These are phyloP conservation scores for Wickerhamomyces bovis DNA, from an alignment of 805 yeast species.

Conservation along the genomic window DNA sequence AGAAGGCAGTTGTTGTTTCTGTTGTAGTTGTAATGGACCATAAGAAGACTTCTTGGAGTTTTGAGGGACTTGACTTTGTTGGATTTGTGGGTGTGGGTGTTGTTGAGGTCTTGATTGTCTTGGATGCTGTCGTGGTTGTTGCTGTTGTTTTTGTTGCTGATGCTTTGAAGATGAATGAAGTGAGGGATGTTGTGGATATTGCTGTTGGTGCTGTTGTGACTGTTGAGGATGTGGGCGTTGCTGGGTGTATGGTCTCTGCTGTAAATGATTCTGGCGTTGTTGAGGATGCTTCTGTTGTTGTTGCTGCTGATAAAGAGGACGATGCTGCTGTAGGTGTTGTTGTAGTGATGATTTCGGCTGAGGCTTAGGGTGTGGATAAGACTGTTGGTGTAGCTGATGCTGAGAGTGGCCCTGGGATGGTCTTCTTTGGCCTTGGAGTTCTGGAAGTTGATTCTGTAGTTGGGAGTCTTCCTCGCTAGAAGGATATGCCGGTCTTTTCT, in stretches of 20 bases:
- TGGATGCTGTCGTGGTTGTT: not conserved
- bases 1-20: not conserved
- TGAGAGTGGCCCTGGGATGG: constrained; percentile 4
- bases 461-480: not conserved
- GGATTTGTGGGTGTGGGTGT: not conserved
- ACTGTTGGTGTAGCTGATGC: constrained; percentile 2
- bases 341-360: not conserved
- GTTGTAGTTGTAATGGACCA: not conserved
- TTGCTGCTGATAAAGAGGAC: not conserved
- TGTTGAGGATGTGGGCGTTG: not conserved
- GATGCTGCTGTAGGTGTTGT: not conserved
- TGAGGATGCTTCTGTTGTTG: not conserved
- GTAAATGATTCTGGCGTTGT: not conserved
- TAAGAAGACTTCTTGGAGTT: not conserved
- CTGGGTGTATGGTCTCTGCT: constrained; percentile 2
- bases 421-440: constrained; percentile 1
- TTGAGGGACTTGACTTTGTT: not conserved
- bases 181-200: not conserved
- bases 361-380: not conserved
- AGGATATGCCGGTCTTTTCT: constrained; percentile 1
- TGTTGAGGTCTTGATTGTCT: not conserved
- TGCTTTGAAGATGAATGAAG: not conserved
- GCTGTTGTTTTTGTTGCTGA: not conserved
- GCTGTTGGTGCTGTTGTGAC: constrained; percentile 1
- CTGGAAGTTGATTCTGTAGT: not conserved